Evolutionary conservation across 2,329 filamentous ascomycete species (phyloP), one percentile per base, ranked within the genome.

Genomic region (Tetracladium maxilliforme): DNA sequence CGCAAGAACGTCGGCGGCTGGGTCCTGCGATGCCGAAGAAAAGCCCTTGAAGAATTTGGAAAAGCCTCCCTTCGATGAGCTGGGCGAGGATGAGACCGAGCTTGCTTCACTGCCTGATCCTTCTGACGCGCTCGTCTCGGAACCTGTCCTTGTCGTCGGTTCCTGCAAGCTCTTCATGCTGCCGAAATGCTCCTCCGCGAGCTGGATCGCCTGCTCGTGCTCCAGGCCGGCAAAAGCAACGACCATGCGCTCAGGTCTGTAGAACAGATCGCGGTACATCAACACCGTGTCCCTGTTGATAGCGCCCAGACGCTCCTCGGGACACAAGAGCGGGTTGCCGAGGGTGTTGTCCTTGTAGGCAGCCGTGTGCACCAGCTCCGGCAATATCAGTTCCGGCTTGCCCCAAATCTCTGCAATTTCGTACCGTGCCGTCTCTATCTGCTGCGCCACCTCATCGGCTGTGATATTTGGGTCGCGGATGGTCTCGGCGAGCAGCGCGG

Each of bases 321-420:
- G 90, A 47, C 90, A 98, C 25, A 98, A 56, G 36, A 98, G 51
- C 4, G 90, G 90, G 51, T 95, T 92, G 19, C 90, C 90, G 9
- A 98, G 63, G 0, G 90, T 95, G 54, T 98, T 95, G 46, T 90
- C 80, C 58, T 84, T 90, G 55, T 82, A 98, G 3, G 86, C 90
- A 7, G 90, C 84, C 58, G 86, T 90, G 50, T 98, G 90, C 19
- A 95, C 77, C 39, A 98, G 56, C 54, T 98, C 90, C 0, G 90
- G 90, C 32, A 98, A 58, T 39, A 98, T 95, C 28, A 98, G 67
- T 43, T 95, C 87, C 1, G 90, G 86, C 61, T 92, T 95, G 40
- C 78, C 77, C 90, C 90, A 98, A 29, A 98, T 95, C 58, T 95
- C 90, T 14, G 73, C 72, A 48, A 98, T 90, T 55, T 98, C 90